Base-by-base conservation (phyloP, 2,329 filamentous ascomycete genomes). In the Ophiostoma triangulosporum region DNA sequence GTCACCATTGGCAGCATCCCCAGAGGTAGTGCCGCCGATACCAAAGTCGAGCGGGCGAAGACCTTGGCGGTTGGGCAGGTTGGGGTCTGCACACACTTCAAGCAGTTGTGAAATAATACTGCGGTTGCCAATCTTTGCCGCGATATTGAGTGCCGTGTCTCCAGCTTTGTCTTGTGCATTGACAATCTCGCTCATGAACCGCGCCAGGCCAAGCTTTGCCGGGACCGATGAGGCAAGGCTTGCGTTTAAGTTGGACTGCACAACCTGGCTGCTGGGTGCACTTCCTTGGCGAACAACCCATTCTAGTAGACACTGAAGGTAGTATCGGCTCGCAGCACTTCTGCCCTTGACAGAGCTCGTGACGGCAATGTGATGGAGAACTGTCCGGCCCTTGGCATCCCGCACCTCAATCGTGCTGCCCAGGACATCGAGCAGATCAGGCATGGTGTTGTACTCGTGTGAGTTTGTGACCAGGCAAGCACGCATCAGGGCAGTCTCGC, bases 31-130 rank as follows among this genome's bases (percentile, higher is more conserved):
- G 9, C 80, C 80, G 5, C 88, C 88, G 27, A 97, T 88, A 8
- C 91, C 91, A 70, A 98, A 98, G 65, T 97, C 93, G n/a, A 89
- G 75, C 1, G 93, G 90, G 36, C 88, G 78, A 12, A 97, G 75
- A 20, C 91, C 90, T 45, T 90, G 90, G 49, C 89, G 82, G 63
- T 98, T 98, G 6, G 88, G 79, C 62, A 97, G 90, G 52, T 84
- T 81, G n/a, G 89, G 85, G 66, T 97, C 89, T 1, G 93, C 93
- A 54, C 91, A 89, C 43, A 98, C 90, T 68, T 98, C 93, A 11
- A 97, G 75, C 31, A 98, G 74, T 65, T 98, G 93, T n/a, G 89
- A 91, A 55, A 97, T 95, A 61, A 98, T 95, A 62, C 88, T 94
- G 53, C 86, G 78, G 65, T 95, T 97, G 22, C 89, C 88, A 60